Conservation (phyloP, 2,329 filamentous ascomycete genomes). For the Colletotrichum somersetense region DNA sequence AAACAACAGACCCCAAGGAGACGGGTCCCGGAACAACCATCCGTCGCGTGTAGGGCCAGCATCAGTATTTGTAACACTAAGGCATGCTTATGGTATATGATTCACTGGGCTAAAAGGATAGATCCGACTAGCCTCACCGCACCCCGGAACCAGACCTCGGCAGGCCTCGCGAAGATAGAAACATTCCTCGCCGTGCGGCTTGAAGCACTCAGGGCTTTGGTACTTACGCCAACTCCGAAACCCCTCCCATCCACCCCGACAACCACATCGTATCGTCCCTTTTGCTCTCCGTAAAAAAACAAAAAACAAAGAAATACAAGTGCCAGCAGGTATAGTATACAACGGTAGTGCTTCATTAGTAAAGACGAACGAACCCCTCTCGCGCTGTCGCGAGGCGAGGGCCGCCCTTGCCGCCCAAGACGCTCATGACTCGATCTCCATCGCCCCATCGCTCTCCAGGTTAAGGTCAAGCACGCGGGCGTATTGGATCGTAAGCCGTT, state of each 20-base stretch:
- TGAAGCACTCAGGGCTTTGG: background rate
- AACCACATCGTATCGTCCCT: slow-evolving; percentile 7
- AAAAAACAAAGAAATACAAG: background rate
- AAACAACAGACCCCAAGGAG: background rate
- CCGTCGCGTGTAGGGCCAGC: background rate
- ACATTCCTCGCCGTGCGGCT: background rate
- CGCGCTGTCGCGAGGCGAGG: background rate
- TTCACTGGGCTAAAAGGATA: slow-evolving; percentile 1
- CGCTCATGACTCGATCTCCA: slow-evolving; percentile 49
- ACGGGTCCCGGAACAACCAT: background rate
- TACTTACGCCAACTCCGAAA: slow-evolving; percentile 36
- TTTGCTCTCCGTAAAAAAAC: slow-evolving; percentile 22
- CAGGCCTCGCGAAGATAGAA: slow-evolving; percentile 1
- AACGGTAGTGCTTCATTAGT: slow-evolving; percentile 28
- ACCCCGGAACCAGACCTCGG: background rate
- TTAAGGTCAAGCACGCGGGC: slow-evolving; percentile 81
- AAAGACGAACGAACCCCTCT: background rate
- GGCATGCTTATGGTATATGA: background rate
- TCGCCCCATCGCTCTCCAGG: slow-evolving; percentile 60
- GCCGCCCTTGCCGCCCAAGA: background rate
- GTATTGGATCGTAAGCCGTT: slow-evolving; percentile 95
- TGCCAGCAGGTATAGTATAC: slow-evolving; percentile 39
- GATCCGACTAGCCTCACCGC: background rate
- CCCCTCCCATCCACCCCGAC: background rate
- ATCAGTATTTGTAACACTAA: background rate